Percentiles rank a stretch among this genome's conserved stretches.
phyloP scores from a whole-genome alignment of 2,329 filamentous ascomycete genomes.

The Aspergillus unguis region DNA sequence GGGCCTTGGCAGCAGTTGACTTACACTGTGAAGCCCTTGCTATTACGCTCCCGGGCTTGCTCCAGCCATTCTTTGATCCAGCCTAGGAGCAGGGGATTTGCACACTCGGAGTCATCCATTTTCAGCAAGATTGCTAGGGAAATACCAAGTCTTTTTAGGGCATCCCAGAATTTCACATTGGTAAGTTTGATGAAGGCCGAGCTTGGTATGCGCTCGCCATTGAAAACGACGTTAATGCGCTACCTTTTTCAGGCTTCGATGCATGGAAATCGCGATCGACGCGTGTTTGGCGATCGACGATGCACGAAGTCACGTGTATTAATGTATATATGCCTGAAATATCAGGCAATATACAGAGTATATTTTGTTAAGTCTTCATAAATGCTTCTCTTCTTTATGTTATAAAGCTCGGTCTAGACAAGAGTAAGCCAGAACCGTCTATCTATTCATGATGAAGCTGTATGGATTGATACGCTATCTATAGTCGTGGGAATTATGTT shows the following conservation, averaged over 20 bases:
- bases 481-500: background rate
- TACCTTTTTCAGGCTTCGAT: too few species aligned
- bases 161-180: too few species aligned
- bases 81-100: conserved; percentile 67
- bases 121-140: background rate
- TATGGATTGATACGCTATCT: conserved; percentile 1
- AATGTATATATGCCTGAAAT: background rate
- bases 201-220: too few species aligned
- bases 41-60: conserved; percentile 63
- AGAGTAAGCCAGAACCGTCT: background rate
- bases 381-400: too few species aligned
- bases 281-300: conserved; percentile 15
- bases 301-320: conserved; percentile 11
- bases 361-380: too few species aligned
- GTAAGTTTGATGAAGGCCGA: too few species aligned
- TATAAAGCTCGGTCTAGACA: too few species aligned
- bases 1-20: conserved; percentile 13
- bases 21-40: conserved; percentile 61
- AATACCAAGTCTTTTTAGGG: too few species aligned
- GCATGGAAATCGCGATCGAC: conserved; percentile 9
- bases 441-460: background rate
- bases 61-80: conserved; percentile 80
- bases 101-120: conserved; percentile 43
- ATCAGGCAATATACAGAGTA: background rate
- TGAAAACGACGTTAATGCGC: background rate